A percentile compares a stretch with the other conserved stretches of the same genome.
Conservation (phyloP, 2,329 filamentous ascomycete genomes). For the Pseudonectria foliicola region DNA sequence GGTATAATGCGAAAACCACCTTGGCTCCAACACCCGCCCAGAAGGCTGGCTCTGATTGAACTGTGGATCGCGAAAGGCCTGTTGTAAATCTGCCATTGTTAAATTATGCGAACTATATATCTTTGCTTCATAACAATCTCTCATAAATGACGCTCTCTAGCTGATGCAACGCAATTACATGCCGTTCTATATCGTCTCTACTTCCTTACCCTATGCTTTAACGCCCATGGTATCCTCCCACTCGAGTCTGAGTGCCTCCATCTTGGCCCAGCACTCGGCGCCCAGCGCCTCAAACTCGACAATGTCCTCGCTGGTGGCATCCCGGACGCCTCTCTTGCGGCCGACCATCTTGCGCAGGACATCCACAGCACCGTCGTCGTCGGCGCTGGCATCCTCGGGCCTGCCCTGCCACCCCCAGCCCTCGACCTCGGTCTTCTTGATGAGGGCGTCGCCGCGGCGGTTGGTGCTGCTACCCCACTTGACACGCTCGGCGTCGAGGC, state of each 20-base stretch:
- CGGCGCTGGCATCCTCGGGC: conserved; percentile 38
- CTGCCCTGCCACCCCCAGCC: conserved; percentile 73
- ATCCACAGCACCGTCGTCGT: conserved; percentile 37
- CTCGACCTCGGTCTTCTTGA: conserved; percentile 74
- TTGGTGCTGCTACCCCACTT: conserved; percentile 84
- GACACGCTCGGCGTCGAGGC: conserved; percentile 42
- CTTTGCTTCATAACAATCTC: no score
- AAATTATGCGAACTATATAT: no score
- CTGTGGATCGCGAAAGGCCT: no score
- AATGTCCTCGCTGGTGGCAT: conserved; percentile 54
- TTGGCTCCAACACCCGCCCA: no score
- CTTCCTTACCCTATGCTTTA: conserved; percentile 3
- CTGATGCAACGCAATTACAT: no score
- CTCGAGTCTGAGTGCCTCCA: conserved; percentile 61
- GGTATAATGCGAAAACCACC: no score
- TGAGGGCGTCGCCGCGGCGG: conserved; percentile 47
- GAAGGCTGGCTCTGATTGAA: no score
- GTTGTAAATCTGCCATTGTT: no score
- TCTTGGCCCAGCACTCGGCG: conserved; percentile 55
- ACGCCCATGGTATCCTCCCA: conserved; percentile 47
- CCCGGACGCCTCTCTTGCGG: conserved; percentile 49
- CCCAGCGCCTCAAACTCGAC: conserved; percentile 57
- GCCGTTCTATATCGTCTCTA: not conserved
- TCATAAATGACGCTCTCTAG: no score
- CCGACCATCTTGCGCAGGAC: conserved; percentile 46